A percentile compares a stretch with the other conserved stretches of the same genome.
phyloP scores from a whole-genome alignment of 2,329 filamentous ascomycete genomes.

The Calonectria henricotiae region DNA sequence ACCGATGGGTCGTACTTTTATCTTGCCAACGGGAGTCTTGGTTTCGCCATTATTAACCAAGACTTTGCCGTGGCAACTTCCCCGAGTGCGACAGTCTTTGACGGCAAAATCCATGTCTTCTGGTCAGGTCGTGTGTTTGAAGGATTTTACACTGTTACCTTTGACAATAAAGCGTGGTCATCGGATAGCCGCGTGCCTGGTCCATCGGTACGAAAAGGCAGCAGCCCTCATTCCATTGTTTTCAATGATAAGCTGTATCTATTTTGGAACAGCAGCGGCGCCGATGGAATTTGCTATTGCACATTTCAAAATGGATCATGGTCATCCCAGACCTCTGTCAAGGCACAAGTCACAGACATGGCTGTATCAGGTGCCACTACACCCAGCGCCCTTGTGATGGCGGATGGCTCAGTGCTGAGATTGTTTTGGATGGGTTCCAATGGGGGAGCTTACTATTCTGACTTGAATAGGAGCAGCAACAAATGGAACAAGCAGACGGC shows the following conservation, averaged over 20 bases:
- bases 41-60: neutral
- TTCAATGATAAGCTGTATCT: neutral
- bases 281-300: neutral
- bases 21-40: neutral
- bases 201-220: neutral
- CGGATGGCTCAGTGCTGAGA: neutral
- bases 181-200: neutral
- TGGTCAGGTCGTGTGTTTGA: neutral
- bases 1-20: neutral
- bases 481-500: constrained; percentile 5
- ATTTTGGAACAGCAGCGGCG: neutral
- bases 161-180: neutral
- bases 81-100: neutral
- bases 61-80: neutral
- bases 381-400: neutral
- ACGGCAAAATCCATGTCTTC: neutral
- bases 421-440: neutral
- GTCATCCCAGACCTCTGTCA: neutral
- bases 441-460: neutral
- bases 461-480: neutral
- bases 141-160: neutral
- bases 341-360: neutral
- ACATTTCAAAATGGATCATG: neutral
- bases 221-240: neutral
- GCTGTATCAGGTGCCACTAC: neutral